Conservation (phyloP, 2,329 filamentous ascomycete genomes). For the Lasiodiplodia citricola region DNA sequence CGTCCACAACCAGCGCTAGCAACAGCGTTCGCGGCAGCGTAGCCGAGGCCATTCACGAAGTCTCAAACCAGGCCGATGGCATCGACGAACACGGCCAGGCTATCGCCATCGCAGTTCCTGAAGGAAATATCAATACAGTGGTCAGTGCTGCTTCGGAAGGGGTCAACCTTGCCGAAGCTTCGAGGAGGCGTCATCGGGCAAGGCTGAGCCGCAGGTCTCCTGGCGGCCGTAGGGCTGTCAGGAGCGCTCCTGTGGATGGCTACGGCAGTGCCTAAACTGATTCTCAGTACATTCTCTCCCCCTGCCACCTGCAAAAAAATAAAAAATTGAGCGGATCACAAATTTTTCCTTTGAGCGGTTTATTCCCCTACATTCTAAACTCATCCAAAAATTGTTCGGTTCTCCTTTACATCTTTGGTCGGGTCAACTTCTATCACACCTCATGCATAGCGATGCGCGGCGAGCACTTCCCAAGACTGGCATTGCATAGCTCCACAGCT, state of each 20-base stretch:
- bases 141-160: background rate
- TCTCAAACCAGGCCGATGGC: background rate
- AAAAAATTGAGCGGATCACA: too few relatives aligned
- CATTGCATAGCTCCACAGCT: conserved; percentile 7
- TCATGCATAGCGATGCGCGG: conserved; percentile 19
- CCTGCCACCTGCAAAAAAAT: too few relatives aligned
- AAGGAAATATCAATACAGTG: background rate
- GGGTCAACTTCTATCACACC: background rate
- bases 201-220: background rate
- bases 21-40: background rate
- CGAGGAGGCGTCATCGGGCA: background rate
- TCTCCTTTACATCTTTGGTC: background rate
- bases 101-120: background rate
- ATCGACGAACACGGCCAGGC: background rate
- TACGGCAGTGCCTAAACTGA: background rate
- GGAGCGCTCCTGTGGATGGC: conserved; percentile 1
- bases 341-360: background rate
- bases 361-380: background rate
- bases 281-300: background rate
- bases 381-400: conserved; percentile 1
- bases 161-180: background rate
- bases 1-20: conserved; percentile 16
- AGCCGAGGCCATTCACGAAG: background rate
- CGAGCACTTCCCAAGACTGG: conserved; percentile 6
- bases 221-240: background rate